Base-by-base conservation (phyloP, 805 yeast genomes). In the Candida caryicola region DNA sequence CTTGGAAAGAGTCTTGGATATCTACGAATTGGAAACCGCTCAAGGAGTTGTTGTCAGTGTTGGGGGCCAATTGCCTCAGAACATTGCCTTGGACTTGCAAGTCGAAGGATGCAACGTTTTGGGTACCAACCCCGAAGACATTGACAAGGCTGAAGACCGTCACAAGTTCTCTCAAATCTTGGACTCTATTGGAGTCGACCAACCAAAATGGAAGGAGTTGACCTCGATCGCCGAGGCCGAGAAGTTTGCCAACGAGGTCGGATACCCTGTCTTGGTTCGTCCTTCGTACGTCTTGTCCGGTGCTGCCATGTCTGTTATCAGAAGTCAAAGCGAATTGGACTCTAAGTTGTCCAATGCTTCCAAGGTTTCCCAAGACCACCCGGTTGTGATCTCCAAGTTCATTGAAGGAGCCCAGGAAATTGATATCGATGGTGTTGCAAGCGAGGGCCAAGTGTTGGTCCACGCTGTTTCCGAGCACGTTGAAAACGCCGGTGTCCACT, bases 61-160 rank as follows among this genome's bases (percentile, higher is more conserved):
- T 51, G 99, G 99, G 62, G 99, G 99, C 54, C 99, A 91, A 74
- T 74, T 90, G 49, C 96, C 99, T 34, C 97, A 91, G 71, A 91
- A 93, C 73, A 93, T 93, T 63, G 99, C 98, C 4, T 74, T 93
- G 53, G 66, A 76, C 43, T 74, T 91, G 52, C 95, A 87, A 69
- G 62, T 78, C 35, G 75, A 83, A 48, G 93, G 93, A 46, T 95
- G 95, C 52, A 81, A 83, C 41, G 87, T 91, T 32, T 73, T 93
- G 46, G 99, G 99, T 61, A 91, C 99, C 34, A 74, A 85, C 60
- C 99, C 99, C 37, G 83, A 79, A 61, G 95, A 88, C 61, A 91
- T 91, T 55, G 99, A 91, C 67, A 85, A 81, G 64, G 99, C 99
- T 45, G 99, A 91, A 73, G 95, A 93, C 68, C 88, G 99, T 73